Evolutionary conservation across 2,329 filamentous ascomycete genomes (phyloP).

Genomic region (Tolypocladium paradoxum): DNA sequence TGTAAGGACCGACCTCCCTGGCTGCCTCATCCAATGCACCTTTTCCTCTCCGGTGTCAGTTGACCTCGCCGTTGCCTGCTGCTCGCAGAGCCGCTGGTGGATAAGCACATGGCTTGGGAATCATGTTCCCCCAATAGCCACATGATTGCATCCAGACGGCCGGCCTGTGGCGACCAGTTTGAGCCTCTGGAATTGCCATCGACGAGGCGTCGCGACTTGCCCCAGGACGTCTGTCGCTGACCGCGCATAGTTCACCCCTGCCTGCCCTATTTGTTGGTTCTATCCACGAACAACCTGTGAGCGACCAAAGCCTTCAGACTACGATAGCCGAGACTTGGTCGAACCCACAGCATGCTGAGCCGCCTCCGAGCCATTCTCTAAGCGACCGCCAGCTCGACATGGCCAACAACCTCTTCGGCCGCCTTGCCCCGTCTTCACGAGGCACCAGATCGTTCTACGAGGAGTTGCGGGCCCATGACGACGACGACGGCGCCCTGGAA

Average conservation of each 20-base stretch:
- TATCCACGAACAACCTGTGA: neutral
- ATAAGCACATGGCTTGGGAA: neutral
- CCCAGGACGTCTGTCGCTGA: neutral
- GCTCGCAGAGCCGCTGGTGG: neutral
- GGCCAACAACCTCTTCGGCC: slow-evolving; percentile 38
- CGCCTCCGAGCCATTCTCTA: neutral
- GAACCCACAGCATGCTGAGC: neutral
- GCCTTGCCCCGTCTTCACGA: slow-evolving; percentile 19
- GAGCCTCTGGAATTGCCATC: neutral
- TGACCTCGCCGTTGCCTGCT: neutral
- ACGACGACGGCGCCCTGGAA: slow-evolving; percentile 29
- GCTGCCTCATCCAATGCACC: neutral
- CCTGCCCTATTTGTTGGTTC: neutral
- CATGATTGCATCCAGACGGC: neutral
- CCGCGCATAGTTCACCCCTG: neutral
- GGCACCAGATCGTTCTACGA: slow-evolving; percentile 37
- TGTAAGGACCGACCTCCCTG: neutral
- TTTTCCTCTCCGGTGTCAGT: neutral
- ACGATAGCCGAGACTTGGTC: neutral
- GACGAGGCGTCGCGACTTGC: neutral
- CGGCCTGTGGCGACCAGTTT: neutral
- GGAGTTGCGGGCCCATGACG: slow-evolving; percentile 28
- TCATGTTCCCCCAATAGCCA: neutral
- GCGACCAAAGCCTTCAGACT: neutral
- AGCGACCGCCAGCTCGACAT: slow-evolving; percentile 17